Base-by-base conservation (phyloP, 352 stramenopile species). In the Phytopythium vexans region DNA sequence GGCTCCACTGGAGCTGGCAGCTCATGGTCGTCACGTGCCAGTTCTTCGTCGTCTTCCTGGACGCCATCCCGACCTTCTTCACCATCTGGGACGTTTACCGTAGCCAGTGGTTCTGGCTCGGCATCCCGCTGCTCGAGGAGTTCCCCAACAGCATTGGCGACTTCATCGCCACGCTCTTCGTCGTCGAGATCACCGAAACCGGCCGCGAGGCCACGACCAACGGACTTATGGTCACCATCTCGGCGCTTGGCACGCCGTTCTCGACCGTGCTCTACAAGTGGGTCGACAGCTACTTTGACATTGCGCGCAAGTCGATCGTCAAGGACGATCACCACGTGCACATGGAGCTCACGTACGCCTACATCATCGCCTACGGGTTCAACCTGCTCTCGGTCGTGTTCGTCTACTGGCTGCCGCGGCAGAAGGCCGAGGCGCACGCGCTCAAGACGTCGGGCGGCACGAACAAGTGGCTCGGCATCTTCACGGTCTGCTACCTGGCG, bases 21-120 rank as follows among this genome's bases (percentile, higher is more conserved):
- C 8, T 43, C 8, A 65, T 77, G 9, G 58, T 86, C 11, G 51
- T 83, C n/a, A 46, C 57, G 10, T 70, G 60, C 6, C 64, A 78
- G 46, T 54, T 84, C 11, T 52, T 58, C 2, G 72, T 86, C 38
- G 68, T 88, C 14, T 50, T 68, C 12, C 55, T 81, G 27, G 77
- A 88, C 49, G 49, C 56, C 1, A 55, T 82, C 32, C 70, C 70
- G 8, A 83, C 72, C 4, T 75, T 84, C 43, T 58, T 83, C 43
- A 88, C 77, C 11, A 82, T 86, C 60, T 88, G 77, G 77, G 42
- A 88, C 41, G 74, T 88, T 7, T 72, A 81, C 35, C 72, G 76
- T n/a, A 82, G 69, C 48, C 77, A 88, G 36, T 88, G 77, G 74
- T 83, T 88, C 58, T 88, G 69, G 71, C 49, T 84, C 14, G 77